These are phyloP conservation scores for Suhomyces ambrosiae DNA, from an alignment of 1,139 yeast genomes.

Conservation along the genomic window DNA sequence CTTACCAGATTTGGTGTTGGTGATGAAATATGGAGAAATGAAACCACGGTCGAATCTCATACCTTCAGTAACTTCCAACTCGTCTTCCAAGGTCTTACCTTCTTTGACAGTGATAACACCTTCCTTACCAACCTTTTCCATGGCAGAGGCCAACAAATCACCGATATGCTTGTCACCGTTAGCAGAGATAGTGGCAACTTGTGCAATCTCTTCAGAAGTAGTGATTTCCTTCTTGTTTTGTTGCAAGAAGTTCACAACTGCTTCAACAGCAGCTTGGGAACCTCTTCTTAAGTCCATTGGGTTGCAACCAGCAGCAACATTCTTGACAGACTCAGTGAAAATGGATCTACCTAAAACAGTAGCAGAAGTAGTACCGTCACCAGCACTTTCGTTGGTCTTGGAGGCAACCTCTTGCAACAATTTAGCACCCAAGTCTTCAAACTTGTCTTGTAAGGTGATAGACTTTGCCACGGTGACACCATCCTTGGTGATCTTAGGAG, in stretches of 20 bases:
- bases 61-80: slow-evolving; percentile 97
- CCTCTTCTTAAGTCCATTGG: slow-evolving; percentile 99
- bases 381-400: slow-evolving; percentile 97
- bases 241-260: slow-evolving; percentile 87
- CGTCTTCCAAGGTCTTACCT: slow-evolving; percentile 96
- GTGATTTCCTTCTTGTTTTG: slow-evolving; percentile 95
- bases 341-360: slow-evolving; percentile 96
- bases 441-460: slow-evolving; percentile 84
- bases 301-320: slow-evolving; percentile 99
- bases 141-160: slow-evolving; percentile 88
- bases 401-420: slow-evolving; percentile 97
- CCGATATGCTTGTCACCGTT: slow-evolving; percentile 97
- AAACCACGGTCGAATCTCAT: slow-evolving; percentile 99
- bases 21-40: slow-evolving; percentile 97
- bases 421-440: slow-evolving; percentile 96
- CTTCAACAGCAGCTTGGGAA: slow-evolving; percentile 97
- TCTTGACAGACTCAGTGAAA: slow-evolving; percentile 95
- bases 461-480: slow-evolving; percentile 98
- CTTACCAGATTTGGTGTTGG: slow-evolving; percentile 95
- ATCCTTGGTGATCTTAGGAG: slow-evolving; percentile 98
- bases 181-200: slow-evolving; percentile 98
- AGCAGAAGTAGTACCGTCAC: slow-evolving; percentile 99
- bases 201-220: slow-evolving; percentile 96
- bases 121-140: slow-evolving; percentile 99
- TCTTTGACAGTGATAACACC: slow-evolving; percentile 98